Base-by-base conservation (phyloP, 192 early-diverging fungal species). In the Obelidium mucronatum region DNA sequence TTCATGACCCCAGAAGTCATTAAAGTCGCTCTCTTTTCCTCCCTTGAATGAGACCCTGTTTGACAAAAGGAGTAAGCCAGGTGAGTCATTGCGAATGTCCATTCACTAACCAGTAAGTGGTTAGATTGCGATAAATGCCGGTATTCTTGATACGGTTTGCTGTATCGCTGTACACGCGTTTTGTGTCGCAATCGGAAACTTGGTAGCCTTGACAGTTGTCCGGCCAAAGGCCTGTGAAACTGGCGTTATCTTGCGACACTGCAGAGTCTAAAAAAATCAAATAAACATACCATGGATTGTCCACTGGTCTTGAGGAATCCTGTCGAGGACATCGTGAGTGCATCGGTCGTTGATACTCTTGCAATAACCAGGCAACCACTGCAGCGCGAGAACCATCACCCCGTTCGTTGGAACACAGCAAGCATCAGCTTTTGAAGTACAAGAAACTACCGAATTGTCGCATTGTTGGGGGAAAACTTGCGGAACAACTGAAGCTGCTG, bases 151-250 rank as follows among this genome's bases (percentile, higher is more conserved):
- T 72, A 15, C 67, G 39, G 11, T 36, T 36, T 19, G 33, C 24
- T 2, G 60, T 44, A 34, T 78, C 77, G 3, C 8, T 15, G 36
- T 73, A 63, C 69, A 31, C 51, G 8, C 77, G 59, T 37, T 35
- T 64, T 35, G 35, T 15, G 62, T 78, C 77, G 63, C 77, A 78
- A 40, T 78, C 59, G 2, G 17, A 60, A 61, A 78, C 52, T 56
- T 78, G 77, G 36, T 34, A 55, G n/a, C 61, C 61, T 8, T 60
- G n/a, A 52, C 77, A 78, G 30, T 44, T 73, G 69, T 78, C 61
- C 6, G 77, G 77, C 77, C 77, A 78, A 0, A 78, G 77, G 5
- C 77, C 77, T 48, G n/a, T n/a, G n/a, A n/a, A n/a, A n/a, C n/a
- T n/a, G n/a, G n/a, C n/a, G n/a, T n/a, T n/a, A n/a, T n/a, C n/a